Evolutionary conservation across 2,329 filamentous ascomycete genomes (phyloP).

Genomic region (Delphinella strobiligena): DNA sequence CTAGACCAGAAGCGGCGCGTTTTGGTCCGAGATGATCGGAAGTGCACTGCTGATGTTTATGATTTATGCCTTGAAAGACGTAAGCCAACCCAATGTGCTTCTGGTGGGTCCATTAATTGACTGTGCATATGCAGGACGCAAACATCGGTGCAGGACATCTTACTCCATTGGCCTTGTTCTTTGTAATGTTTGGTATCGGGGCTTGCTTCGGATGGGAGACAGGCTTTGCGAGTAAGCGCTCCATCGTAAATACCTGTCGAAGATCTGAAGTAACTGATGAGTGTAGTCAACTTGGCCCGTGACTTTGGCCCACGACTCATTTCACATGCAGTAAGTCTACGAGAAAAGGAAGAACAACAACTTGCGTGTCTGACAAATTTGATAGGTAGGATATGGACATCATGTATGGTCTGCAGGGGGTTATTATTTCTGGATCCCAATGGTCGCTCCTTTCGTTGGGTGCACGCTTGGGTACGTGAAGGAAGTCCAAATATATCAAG

Average conservation of each 20-base stretch:
- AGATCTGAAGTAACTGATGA: background rate
- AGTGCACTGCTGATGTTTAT: conserved; percentile 57
- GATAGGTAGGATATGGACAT: conserved; percentile 48
- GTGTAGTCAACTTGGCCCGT: conserved; percentile 38
- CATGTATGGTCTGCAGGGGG: conserved; percentile 55
- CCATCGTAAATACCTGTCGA: too few species aligned
- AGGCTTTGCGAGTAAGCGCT: conserved; percentile 54
- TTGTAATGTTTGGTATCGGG: conserved; percentile 62
- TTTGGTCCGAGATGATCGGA: conserved; percentile 61
- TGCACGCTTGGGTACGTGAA: conserved; percentile 35
- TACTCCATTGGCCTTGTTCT: conserved; percentile 53
- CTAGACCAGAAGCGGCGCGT: conserved; percentile 53
- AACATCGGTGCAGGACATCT: conserved; percentile 47
- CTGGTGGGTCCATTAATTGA: background rate
- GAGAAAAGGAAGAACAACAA: background rate
- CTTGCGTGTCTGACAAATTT: background rate
- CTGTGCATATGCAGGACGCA: conserved; percentile 24
- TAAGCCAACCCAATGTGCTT: background rate
- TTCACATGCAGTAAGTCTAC: conserved; percentile 42
- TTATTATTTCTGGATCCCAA: conserved; percentile 66
- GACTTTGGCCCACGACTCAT: conserved; percentile 60
- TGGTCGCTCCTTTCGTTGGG: conserved; percentile 58
- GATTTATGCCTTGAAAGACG: conserved; percentile 56
- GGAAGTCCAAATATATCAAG: background rate
- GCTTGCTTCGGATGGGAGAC: conserved; percentile 67